Percentiles rank a stretch among this genome's conserved stretches.
Evolutionary conservation across 768 basidiomycete genomes (phyloP).

Genomic region (Pleurotus platypus): DNA sequence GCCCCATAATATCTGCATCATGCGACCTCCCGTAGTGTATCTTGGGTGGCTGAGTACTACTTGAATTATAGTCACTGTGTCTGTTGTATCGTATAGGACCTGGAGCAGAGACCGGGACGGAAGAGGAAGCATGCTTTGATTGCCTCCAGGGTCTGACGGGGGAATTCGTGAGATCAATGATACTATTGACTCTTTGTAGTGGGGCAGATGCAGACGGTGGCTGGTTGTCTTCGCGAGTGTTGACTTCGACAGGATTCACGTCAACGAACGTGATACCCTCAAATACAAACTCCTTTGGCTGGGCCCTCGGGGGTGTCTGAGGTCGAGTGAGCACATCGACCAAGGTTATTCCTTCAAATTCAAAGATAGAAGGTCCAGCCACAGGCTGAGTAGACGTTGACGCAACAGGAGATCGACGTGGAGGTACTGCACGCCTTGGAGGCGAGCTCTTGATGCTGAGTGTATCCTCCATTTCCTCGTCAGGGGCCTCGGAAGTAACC

Average conservation of each 20-base stretch:
- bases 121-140: neutral
- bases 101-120: neutral
- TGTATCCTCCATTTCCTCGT: no score
- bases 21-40: neutral
- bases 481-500: no score
- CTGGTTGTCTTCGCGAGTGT: neutral
- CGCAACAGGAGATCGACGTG: conserved; percentile 21
- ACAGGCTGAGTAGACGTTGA: conserved; percentile 1
- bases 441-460: no score
- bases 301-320: neutral
- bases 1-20: neutral
- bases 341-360: neutral
- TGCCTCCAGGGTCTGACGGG: neutral
- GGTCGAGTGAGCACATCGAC: no score
- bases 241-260: neutral
- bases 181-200: neutral
- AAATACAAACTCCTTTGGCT: neutral
- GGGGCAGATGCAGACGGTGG: neutral
- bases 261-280: neutral
- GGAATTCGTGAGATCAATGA: neutral
- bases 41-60: no score
- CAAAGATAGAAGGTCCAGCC: neutral
- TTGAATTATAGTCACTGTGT: no score
- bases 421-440: conserved; percentile 20
- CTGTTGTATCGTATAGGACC: no score